phyloP scores from a whole-genome alignment of 371 early-diverging fungal species.

The Phascolomyces articulosus region DNA sequence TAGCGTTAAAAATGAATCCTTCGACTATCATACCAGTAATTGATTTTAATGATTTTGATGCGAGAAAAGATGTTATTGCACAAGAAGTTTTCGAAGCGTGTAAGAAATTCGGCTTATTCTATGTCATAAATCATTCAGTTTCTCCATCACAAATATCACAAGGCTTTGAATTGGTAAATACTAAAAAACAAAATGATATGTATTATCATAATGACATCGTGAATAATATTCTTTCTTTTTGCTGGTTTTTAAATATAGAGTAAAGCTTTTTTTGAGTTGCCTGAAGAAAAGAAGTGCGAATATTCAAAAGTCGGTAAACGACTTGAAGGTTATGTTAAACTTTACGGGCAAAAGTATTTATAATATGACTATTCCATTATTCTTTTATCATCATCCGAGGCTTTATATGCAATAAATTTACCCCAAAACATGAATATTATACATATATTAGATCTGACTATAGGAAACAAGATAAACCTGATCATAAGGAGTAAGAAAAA shows the following conservation, averaged over 20 bases:
- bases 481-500: slow-evolving; percentile 47
- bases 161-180: slow-evolving; percentile 3
- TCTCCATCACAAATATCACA: not conserved
- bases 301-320: not conserved
- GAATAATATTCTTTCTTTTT: too few species aligned
- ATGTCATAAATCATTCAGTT: slow-evolving; percentile 3
- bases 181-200: too few species aligned
- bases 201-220: not conserved
- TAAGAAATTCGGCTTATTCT: slow-evolving; percentile 13
- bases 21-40: slow-evolving; percentile 1
- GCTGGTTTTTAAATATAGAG: not conserved
- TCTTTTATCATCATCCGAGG: too few species aligned
- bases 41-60: slow-evolving; percentile 10
- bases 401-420: too few species aligned
- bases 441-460: not conserved
- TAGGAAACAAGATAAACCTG: slow-evolving; percentile 28
- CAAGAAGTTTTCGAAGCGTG: slow-evolving; percentile 4
- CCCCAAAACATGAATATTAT: not conserved
- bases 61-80: not conserved
- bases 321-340: slow-evolving; percentile 12
- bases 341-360: slow-evolving; percentile 8
- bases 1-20: not conserved
- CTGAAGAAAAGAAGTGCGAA: slow-evolving; percentile 1
- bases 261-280: slow-evolving; percentile 5
- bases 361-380: not conserved